phyloP scores from a whole-genome alignment of 371 early-diverging fungal species.

The Rhizomucor pusillus region DNA sequence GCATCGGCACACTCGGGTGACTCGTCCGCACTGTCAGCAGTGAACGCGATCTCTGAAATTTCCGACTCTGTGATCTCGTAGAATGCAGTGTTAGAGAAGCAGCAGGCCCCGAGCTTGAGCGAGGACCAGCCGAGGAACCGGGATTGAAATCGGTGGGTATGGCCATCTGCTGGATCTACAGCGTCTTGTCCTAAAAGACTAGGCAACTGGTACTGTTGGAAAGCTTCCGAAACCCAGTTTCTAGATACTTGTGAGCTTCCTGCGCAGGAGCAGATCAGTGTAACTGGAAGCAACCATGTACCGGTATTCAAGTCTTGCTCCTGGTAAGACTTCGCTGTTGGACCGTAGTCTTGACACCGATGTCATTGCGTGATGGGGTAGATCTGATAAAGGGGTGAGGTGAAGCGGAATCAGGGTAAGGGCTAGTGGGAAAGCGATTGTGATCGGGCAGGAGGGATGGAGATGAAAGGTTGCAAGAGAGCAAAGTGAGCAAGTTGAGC shows the following conservation, averaged over 20 bases:
- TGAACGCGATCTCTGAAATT: slow-evolving; percentile 33
- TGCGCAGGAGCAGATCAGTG: background rate
- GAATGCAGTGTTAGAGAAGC: slow-evolving; percentile 21
- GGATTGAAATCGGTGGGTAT: slow-evolving; percentile 20
- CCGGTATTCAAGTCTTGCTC: slow-evolving; percentile 10
- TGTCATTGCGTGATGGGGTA: slow-evolving; percentile 4
- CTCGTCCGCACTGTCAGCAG: slow-evolving; percentile 3
- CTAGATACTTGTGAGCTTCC: background rate
- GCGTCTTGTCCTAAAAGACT: slow-evolving; percentile 11
- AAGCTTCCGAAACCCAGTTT: slow-evolving; percentile 22
- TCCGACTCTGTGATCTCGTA: slow-evolving; percentile 46
- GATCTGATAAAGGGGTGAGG: no score
- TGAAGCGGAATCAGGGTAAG: no score
- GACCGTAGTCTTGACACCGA: slow-evolving; percentile 16
- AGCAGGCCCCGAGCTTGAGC: slow-evolving; percentile 17
- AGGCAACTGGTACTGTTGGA: slow-evolving; percentile 21
- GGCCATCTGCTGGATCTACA: slow-evolving; percentile 16
- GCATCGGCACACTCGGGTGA: slow-evolving; percentile 11
- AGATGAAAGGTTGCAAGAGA: no score
- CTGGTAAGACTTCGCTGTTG: slow-evolving; percentile 16
- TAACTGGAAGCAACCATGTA: slow-evolving; percentile 5
- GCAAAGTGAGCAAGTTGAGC: no score
- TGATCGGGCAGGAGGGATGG: no score
- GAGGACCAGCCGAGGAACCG: slow-evolving; percentile 34
- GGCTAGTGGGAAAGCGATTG: no score